Evolutionary conservation across 331 rosid species (phyloP), one percentile per base, ranked within the genome.

Genomic region (Spiraea crenata): DNA sequence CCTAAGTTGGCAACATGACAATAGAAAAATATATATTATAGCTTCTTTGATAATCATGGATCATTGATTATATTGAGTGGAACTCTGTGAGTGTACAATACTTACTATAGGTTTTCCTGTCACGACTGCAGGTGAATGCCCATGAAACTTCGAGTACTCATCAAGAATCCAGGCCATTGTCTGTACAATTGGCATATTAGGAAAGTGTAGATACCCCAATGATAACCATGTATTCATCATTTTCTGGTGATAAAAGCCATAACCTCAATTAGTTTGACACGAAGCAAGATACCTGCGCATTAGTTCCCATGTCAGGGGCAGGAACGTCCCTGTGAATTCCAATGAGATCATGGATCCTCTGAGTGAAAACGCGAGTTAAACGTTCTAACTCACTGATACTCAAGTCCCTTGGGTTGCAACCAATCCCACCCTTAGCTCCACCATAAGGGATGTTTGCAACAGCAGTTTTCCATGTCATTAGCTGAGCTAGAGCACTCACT

Each of bases 131-230:
- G 96, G 96, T 15, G 98, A 89, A 79, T 89, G 86, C 19, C 98
- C 96, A 62, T 89, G 95, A 86, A 87, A 92, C 82, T 92, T 92
- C 7, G 98, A 89, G 80, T 92, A 92, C 84, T 92, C 98, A 40
- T 92, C 95, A 47, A 92, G 82, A 83, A 89, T 89, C 98, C 98
- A 92, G 34, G 98, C 98, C 98, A 87, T 89, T 57, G 98, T 92
- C 98, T 92, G 77, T 54, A 44, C 42, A 74, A 56, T 38, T 66
- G 3, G 25, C 66, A 31, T 31, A 46, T 4, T 57, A 63, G 19
- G 15, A 47, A 62, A 8, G 11, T 45, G 14, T 54, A 11, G 3
- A 0, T 12, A n/a, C 58, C 40, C 25, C 48, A 8, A 62, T 40
- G 13, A 57, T 6, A 20, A 56, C n/a, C 45, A 0, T 1, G 7